phyloP scores from a whole-genome alignment of 1,284 basidiomycete species.

The Cutaneotrichosporon cutaneum region DNA sequence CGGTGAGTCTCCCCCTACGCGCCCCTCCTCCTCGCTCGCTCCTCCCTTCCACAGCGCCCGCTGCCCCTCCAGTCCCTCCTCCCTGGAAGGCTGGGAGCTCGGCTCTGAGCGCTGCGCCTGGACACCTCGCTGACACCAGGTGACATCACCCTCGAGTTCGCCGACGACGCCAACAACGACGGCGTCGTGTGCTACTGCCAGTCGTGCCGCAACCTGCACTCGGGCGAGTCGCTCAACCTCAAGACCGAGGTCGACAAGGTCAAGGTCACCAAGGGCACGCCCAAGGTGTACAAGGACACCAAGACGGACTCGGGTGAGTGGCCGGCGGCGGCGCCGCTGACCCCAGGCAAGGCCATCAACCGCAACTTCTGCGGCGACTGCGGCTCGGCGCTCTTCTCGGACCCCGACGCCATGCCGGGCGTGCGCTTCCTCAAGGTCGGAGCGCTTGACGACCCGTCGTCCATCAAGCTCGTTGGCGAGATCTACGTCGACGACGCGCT shows the following conservation, averaged over 20 bases:
- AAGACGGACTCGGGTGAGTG: conserved; percentile 18
- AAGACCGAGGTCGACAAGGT: conserved; percentile 14
- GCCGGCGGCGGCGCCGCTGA: neutral
- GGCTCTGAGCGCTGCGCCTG: neutral
- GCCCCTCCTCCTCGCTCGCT: neutral
- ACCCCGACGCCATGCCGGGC: conserved; percentile 22
- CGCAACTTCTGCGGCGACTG: conserved; percentile 37
- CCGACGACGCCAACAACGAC: conserved; percentile 20
- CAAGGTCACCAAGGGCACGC: conserved; percentile 22
- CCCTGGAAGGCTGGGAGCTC: neutral
- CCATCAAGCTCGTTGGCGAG: conserved; percentile 19
- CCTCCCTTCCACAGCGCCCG: too few relatives aligned
- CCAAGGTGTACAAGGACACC: conserved; percentile 18
- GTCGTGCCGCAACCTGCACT: conserved; percentile 18
- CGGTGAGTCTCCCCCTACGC: neutral
- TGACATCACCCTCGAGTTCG: conserved; percentile 13
- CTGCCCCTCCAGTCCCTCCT: too few relatives aligned
- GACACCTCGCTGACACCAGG: conserved; percentile 5
- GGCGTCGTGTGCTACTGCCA: conserved; percentile 23
- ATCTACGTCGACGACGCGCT: conserved; percentile 22
- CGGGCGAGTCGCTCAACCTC: conserved; percentile 23
- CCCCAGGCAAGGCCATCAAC: conserved; percentile 26
- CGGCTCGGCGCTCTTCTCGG: conserved; percentile 25
- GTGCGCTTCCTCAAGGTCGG: conserved; percentile 22
- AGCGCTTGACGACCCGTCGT: conserved; percentile 16